phyloP scores from a whole-genome alignment of 2,329 filamentous ascomycete species.

The Alternaria sp. region DNA sequence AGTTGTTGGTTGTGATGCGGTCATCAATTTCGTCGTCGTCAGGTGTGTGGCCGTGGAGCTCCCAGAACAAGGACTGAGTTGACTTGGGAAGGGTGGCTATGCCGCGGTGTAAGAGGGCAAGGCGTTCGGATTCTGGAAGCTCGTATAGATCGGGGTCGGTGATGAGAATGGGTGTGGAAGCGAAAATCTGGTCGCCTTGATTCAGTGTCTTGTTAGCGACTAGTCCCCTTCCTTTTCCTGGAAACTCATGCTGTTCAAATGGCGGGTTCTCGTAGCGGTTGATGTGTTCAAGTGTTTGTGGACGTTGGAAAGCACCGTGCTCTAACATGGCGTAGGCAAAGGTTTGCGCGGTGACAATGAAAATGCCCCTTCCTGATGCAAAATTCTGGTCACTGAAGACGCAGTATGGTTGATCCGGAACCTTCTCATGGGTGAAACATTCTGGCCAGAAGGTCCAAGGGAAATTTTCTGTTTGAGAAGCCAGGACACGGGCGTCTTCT shows the following conservation, averaged over 20 bases:
- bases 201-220: conserved; percentile 47
- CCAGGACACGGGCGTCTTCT: conserved; percentile 34
- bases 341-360: conserved; percentile 37
- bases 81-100: conserved; percentile 35
- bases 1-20: conserved; percentile 49
- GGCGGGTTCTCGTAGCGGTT: conserved; percentile 41
- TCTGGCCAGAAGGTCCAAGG: conserved; percentile 48
- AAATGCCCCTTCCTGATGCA: conserved; percentile 44
- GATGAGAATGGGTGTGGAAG: conserved; percentile 44
- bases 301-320: conserved; percentile 41
- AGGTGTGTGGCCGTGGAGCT: conserved; percentile 37
- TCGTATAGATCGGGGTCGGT: conserved; percentile 39
- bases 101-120: conserved; percentile 39
- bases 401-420: conserved; percentile 36
- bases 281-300: conserved; percentile 24
- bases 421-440: conserved; percentile 41
- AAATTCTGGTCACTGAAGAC: conserved; percentile 44
- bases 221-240: conserved; percentile 45
- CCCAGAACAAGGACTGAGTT: conserved; percentile 38
- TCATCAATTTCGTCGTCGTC: conserved; percentile 45
- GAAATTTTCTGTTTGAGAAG: conserved; percentile 31
- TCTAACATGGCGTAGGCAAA: conserved; percentile 40
- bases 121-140: conserved; percentile 33
- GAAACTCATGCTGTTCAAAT: conserved; percentile 42
- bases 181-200: conserved; percentile 46